Percentiles rank a stretch among this genome's conserved stretches.
Evolutionary conservation across 2,329 filamentous ascomycete genomes (phyloP).

Genomic region (Xylariaceae sp.): DNA sequence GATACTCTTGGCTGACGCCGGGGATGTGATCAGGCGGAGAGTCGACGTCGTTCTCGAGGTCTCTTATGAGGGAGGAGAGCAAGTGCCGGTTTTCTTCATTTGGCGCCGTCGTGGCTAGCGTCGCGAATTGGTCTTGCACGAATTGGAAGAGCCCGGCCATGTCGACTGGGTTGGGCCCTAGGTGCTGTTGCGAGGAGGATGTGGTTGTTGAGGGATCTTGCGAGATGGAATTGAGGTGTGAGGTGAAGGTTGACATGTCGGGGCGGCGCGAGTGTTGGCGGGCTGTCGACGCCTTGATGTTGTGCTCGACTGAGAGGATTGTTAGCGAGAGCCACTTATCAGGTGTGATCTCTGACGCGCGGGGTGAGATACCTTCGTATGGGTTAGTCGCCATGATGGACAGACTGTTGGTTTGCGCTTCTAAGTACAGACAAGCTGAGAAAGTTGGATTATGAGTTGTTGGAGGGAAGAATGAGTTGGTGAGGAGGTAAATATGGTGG

Average conservation of each 20-base stretch:
- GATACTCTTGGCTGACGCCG: constrained; percentile 56
- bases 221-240: constrained; percentile 52
- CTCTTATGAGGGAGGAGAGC: constrained; percentile 45
- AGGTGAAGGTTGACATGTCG: constrained; percentile 62
- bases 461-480: too few relatives aligned
- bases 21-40: constrained; percentile 48
- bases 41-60: constrained; percentile 48
- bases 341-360: not conserved
- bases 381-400: constrained; percentile 31
- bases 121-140: constrained; percentile 55
- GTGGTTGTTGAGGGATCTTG: constrained; percentile 29
- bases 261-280: constrained; percentile 46
- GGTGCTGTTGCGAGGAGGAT: constrained; percentile 47
- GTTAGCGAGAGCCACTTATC: not conserved
- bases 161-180: constrained; percentile 58
- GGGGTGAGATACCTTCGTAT: constrained; percentile 29
- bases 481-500: too few relatives aligned
- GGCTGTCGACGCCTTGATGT: constrained; percentile 46
- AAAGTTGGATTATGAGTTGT: too few relatives aligned
- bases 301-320: constrained; percentile 55
- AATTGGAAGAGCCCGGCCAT: constrained; percentile 55
- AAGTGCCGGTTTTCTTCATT: constrained; percentile 45
- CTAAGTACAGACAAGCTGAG: too few relatives aligned
- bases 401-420: too few relatives aligned
- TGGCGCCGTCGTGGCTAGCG: constrained; percentile 47